phyloP scores from a whole-genome alignment of 2,329 filamentous ascomycete genomes.

The Raffaelea arxii region DNA sequence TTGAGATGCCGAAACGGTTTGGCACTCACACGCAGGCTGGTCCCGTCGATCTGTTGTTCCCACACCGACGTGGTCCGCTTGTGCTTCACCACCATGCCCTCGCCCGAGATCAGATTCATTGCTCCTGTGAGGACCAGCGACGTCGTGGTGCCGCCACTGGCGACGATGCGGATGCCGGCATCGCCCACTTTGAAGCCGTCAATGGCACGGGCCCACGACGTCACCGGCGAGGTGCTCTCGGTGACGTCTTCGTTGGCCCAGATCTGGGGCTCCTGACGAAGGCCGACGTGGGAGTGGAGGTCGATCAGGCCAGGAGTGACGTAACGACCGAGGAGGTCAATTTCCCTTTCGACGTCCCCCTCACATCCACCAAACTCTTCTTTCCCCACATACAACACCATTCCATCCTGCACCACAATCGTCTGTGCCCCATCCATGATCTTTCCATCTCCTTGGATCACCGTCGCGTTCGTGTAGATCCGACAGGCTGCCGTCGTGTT shows the following conservation, averaged over 20 bases:
- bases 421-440: background rate
- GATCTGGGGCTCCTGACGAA: background rate
- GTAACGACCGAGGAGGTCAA: background rate
- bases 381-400: background rate
- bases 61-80: background rate
- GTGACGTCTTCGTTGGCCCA: background rate
- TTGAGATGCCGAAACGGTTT: background rate
- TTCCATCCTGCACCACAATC: background rate
- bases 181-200: background rate
- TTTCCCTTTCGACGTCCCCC: background rate
- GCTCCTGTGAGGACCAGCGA: background rate
- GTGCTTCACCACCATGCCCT: background rate
- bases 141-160: background rate
- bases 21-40: background rate
- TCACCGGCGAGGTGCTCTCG: background rate
- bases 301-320: background rate
- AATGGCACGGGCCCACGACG: background rate
- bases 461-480: background rate
- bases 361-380: background rate
- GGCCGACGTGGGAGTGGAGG: background rate
- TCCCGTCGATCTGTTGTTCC: background rate
- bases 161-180: background rate
- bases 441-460: background rate
- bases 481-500: background rate
- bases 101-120: background rate